Percentiles rank a stretch among this genome's conserved stretches.
Conservation (phyloP, 148 eudicot genomes). For the Cornus controversa region DNA sequence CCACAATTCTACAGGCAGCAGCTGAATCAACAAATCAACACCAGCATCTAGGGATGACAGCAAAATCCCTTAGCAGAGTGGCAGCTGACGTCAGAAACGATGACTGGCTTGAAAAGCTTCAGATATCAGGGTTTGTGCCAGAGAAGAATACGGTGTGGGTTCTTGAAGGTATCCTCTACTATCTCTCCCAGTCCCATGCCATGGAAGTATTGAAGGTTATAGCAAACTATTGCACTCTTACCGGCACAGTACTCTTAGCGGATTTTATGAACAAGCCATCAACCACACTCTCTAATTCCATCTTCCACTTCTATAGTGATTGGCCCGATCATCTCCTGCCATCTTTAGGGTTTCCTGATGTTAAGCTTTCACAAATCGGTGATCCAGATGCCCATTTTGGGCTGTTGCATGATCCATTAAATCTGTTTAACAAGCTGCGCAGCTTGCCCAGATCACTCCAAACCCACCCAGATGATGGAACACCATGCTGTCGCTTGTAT, state of each 20-base stretch:
- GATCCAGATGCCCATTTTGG: conserved; percentile 94
- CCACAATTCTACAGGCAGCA: conserved; percentile 67
- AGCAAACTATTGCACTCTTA: conserved; percentile 56
- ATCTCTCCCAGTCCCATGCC: conserved; percentile 65
- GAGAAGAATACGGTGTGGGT: conserved; percentile 80
- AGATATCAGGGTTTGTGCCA: conserved; percentile 64
- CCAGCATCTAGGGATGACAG: conserved; percentile 39
- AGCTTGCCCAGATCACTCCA: conserved; percentile 84
- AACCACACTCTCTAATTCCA: conserved; percentile 57
- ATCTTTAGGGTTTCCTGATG: conserved; percentile 80
- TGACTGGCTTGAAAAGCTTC: conserved; percentile 78
- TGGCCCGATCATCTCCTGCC: conserved; percentile 92
- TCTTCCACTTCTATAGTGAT: conserved; percentile 76
- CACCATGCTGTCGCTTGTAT: conserved; percentile 84
- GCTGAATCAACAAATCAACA: conserved; percentile 34
- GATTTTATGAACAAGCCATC: conserved; percentile 95
- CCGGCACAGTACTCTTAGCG: conserved; percentile 73
- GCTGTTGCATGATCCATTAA: conserved; percentile 69
- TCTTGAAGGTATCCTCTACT: conserved; percentile 84
- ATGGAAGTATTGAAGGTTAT: conserved; percentile 65
- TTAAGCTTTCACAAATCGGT: conserved; percentile 82
- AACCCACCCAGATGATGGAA: conserved; percentile 83
- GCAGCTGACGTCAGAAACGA: conserved; percentile 68
- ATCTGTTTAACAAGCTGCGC: conserved; percentile 77
- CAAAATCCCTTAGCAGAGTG: conserved; percentile 68